Evolutionary conservation across 345 rosid species (phyloP).

Genomic region (Lepidium didymum): DNA sequence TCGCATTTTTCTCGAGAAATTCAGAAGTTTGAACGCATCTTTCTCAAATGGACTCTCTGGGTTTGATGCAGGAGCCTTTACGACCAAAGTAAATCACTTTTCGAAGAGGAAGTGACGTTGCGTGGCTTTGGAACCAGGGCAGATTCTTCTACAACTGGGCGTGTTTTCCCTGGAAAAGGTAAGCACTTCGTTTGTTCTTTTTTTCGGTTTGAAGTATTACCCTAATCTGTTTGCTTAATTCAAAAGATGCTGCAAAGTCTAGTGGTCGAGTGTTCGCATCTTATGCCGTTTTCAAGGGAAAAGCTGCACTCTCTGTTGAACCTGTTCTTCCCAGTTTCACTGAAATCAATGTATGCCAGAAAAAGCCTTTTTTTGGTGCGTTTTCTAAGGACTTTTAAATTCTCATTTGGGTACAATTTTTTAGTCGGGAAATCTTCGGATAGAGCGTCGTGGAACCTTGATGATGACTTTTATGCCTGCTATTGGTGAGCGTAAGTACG

Average conservation of each 20-base stretch:
- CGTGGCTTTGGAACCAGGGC: conserved; percentile 34
- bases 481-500: conserved; percentile 82
- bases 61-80: conserved; percentile 32
- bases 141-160: conserved; percentile 34
- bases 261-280: conserved; percentile 62
- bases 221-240: background rate
- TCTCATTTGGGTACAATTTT: background rate
- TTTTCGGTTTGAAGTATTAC: background rate
- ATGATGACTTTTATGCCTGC: conserved; percentile 81
- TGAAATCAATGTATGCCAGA: conserved; percentile 39
- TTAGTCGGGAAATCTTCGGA: conserved; percentile 50
- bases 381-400: background rate
- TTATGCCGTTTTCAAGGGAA: conserved; percentile 74
- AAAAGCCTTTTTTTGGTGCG: background rate
- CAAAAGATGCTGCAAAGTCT: conserved; percentile 25
- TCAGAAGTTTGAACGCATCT: background rate
- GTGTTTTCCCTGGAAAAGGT: conserved; percentile 36
- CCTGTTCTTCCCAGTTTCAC: conserved; percentile 71
- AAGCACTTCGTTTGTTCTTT: background rate
- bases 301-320: conserved; percentile 69
- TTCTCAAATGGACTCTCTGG: background rate
- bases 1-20: background rate
- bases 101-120: conserved; percentile 20
- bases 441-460: conserved; percentile 68
- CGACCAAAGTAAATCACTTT: conserved; percentile 20